A percentile compares a stretch with the other conserved stretches of the same genome.
Evolutionary conservation across 169 alveolate genomes (phyloP).

Genomic region (Cryptosporidium sp.): DNA sequence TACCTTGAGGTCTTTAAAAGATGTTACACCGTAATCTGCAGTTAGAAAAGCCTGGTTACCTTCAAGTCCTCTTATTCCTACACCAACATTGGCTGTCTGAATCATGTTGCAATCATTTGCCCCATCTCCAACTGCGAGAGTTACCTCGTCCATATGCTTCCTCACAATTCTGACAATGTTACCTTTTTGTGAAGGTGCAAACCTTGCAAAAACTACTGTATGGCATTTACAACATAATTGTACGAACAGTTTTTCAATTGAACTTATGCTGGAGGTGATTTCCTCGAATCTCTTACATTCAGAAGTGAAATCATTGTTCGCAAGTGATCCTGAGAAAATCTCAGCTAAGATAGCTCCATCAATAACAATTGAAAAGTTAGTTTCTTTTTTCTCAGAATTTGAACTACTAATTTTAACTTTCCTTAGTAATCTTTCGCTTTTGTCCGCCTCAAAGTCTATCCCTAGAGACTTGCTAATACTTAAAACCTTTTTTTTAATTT

Average conservation of each 20-base stretch:
- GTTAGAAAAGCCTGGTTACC: constrained; percentile 94
- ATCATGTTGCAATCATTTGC: constrained; percentile 99
- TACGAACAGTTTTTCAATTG: constrained; percentile 78
- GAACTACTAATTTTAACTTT: neutral
- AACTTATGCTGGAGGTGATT: constrained; percentile 49
- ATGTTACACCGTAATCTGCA: constrained; percentile 79
- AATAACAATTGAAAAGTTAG: constrained; percentile 35
- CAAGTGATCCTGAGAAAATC: constrained; percentile 69
- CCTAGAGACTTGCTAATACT: constrained; percentile 30
- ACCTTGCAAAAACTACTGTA: constrained; percentile 80
- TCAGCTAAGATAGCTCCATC: constrained; percentile 68
- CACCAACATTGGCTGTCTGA: constrained; percentile 97
- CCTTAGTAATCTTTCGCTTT: neutral
- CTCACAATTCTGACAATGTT: constrained; percentile 86
- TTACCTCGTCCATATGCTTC: constrained; percentile 74
- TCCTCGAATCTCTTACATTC: constrained; percentile 75
- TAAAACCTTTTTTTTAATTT: constrained; percentile 50
- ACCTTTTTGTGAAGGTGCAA: constrained; percentile 83
- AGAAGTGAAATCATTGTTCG: constrained; percentile 14
- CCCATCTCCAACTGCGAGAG: constrained; percentile 97
- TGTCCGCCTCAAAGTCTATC: neutral
- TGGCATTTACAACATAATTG: constrained; percentile 77
- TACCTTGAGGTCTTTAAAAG: constrained; percentile 84
- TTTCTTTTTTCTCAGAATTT: neutral
- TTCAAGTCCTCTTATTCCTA: constrained; percentile 96